Conservation (phyloP, 768 basidiomycete species). For the Rhodotorula sphaerocarpa region DNA sequence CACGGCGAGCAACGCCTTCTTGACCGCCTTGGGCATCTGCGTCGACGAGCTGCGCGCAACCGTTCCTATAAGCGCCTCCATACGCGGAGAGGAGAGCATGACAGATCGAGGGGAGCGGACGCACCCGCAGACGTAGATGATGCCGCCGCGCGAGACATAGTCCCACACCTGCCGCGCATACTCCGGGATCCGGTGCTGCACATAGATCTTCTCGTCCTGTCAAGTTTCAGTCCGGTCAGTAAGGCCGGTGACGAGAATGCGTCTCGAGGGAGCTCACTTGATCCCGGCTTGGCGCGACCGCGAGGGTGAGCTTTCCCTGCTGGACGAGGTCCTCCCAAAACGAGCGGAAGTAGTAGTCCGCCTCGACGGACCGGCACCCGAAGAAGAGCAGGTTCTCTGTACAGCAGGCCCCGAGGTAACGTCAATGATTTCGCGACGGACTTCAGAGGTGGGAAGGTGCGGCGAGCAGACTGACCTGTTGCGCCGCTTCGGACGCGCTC, state of each 20-base stretch:
- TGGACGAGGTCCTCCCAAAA: constrained; percentile 59
- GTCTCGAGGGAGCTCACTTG: constrained; percentile 48
- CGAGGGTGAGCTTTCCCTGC: constrained; percentile 52
- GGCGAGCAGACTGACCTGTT: constrained; percentile 48
- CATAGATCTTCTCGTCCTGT: constrained; percentile 62
- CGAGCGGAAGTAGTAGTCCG: constrained; percentile 68
- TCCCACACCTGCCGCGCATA: constrained; percentile 63
- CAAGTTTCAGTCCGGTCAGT: neutral
- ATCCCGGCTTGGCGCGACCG: constrained; percentile 74
- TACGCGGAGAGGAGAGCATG: too few species aligned
- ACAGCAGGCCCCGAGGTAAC: too few species aligned
- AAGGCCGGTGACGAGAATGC: neutral
- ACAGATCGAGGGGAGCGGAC: constrained; percentile 40
- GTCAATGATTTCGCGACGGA: too few species aligned
- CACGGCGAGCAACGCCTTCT: constrained; percentile 58
- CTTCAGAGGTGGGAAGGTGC: too few species aligned
- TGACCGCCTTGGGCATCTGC: constrained; percentile 87
- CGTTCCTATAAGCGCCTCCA: too few species aligned
- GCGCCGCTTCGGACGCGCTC: constrained; percentile 58
- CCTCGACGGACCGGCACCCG: constrained; percentile 66
- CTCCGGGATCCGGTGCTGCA: constrained; percentile 69
- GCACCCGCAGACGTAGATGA: constrained; percentile 84
- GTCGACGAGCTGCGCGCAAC: constrained; percentile 83
- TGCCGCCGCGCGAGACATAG: constrained; percentile 54
- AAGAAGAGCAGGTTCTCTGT: constrained; percentile 79